Conservation (phyloP, 2,329 filamentous ascomycete genomes). For the Fusarium keratoplasticum region DNA sequence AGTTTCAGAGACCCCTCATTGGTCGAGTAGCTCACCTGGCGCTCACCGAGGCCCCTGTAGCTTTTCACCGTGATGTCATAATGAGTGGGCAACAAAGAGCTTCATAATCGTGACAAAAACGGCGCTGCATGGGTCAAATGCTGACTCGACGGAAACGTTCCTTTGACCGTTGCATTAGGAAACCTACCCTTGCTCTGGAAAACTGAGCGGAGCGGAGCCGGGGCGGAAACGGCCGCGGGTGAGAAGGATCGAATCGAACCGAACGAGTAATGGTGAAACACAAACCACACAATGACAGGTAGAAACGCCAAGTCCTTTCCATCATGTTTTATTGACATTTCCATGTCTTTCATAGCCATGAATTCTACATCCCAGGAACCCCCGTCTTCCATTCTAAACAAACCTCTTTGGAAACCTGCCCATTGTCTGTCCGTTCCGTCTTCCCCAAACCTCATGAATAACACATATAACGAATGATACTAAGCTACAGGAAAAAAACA, state of each 20-base stretch:
- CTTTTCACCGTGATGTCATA: slow-evolving; percentile 34
- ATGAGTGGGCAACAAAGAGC: background rate
- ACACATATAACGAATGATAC: slow-evolving; percentile 32
- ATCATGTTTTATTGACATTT: slow-evolving; percentile 14
- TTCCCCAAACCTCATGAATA: slow-evolving; percentile 1
- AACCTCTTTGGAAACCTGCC: background rate
- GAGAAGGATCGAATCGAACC: background rate
- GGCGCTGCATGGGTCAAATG: background rate
- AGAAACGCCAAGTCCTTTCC: background rate
- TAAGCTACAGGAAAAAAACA: slow-evolving; percentile 6
- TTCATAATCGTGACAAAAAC: background rate
- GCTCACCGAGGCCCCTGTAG: background rate
- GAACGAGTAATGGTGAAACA: background rate
- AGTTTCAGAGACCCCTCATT: slow-evolving; percentile 31
- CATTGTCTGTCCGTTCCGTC: background rate
- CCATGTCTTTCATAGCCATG: background rate
- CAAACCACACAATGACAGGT: background rate
- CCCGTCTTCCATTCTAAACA: slow-evolving; percentile 3
- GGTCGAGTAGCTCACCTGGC: background rate
- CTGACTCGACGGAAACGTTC: slow-evolving; percentile 9
- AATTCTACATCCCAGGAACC: background rate
- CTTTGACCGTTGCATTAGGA: slow-evolving; percentile 1
- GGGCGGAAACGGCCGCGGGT: background rate
- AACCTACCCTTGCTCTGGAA: background rate
- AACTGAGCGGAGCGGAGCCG: background rate